phyloP scores from a whole-genome alignment of 768 basidiomycete genomes.

The Russula dissimulans region DNA sequence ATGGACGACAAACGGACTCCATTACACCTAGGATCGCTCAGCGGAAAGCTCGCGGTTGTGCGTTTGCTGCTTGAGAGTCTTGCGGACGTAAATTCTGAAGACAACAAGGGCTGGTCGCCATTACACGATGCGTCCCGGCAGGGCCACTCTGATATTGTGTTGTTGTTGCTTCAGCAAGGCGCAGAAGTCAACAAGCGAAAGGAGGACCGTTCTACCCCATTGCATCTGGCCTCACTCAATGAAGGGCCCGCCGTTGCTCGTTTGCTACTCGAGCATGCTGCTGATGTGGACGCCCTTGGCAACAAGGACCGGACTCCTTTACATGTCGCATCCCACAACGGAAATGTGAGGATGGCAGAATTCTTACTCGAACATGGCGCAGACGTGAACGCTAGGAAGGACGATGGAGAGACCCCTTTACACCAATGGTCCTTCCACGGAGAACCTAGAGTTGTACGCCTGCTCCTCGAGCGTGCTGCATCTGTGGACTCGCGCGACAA shows the following conservation, averaged over 20 bases:
- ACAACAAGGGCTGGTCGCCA: not conserved
- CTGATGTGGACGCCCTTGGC: not conserved
- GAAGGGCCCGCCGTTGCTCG: not conserved
- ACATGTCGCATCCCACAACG: not conserved
- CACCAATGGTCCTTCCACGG: not conserved
- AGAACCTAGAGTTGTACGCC: not conserved
- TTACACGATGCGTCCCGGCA: not conserved
- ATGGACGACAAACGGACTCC: not conserved
- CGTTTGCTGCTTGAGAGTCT: not conserved
- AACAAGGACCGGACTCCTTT: not conserved
- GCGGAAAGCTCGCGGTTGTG: not conserved
- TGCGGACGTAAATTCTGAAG: not conserved
- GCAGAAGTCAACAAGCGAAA: not conserved
- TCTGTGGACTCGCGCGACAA: not conserved
- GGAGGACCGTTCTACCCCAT: not conserved
- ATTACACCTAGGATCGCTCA: not conserved
- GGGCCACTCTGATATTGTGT: not conserved
- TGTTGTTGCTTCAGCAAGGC: not conserved
- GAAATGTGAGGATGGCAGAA: not conserved
- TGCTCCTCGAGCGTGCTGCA: not conserved
- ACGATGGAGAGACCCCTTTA: not conserved
- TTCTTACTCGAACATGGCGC: not conserved
- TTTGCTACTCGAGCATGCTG: not conserved
- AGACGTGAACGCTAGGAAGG: not conserved
- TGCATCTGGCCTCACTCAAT: not conserved